Evolutionary conservation across 2,329 filamentous ascomycete species (phyloP), one percentile per base, ranked within the genome.

Genomic region (Tympanopsis confertula): DNA sequence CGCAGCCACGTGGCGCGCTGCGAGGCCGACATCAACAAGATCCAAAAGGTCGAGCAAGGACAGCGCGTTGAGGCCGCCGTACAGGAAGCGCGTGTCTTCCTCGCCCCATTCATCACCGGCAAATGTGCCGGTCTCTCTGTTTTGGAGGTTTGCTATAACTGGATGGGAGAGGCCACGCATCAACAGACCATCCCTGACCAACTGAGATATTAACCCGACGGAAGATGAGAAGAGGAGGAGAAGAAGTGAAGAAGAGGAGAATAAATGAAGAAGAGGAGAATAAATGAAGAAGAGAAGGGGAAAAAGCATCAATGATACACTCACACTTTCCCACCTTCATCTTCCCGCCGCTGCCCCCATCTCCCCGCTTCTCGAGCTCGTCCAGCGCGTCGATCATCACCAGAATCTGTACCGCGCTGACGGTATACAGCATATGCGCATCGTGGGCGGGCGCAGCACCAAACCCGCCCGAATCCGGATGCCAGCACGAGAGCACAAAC

Each of bases 71-170:
- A 98, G 68, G 5, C 86, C 87, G 24, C 82, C 83, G 54, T 94
- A 96, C 10, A 98, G 69, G 54, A 98, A 98, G 18, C 91, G 78
- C 0, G 91, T 96, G 59, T 98, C 91, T 44, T 83, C 81, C 58
- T 98, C 91, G 20, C 91, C 91, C 88, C 88, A 98, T 58, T 94
- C 82, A 53, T 98, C 91, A 36, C 91, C 91, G 39, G 82, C 77
- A 58, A 98, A 96, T 0, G 85, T 91, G 41, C 91, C 91, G 3
- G 82, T 86, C 39, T 82, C 67, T 15, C 64, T 67, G 54, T 94
- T 82, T 53, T 98, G 91, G 37, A 95, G 71, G 44, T 66, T 66
- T 44, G 88, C 82, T 49, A 96, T 87, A 61, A 81, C 86, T 78
- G 77, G 49, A 36, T 37, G 18, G 38, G 29, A 18, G 29, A 46